Conservation (phyloP, 148 eudicot genomes). For the Vaccinium myrtillus region DNA sequence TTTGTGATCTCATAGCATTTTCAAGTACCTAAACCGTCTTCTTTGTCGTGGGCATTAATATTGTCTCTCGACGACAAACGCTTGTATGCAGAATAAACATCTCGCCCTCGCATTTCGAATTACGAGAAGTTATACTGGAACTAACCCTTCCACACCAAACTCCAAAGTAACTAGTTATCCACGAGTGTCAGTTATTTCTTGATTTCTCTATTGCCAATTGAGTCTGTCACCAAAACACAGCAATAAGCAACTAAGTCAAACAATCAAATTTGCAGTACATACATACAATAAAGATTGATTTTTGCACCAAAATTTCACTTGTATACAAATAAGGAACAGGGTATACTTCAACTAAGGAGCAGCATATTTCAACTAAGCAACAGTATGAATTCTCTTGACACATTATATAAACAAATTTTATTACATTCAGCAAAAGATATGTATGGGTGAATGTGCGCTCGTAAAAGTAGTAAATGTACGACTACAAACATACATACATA, state of each 20-base stretch:
- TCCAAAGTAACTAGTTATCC: constrained; percentile 13
- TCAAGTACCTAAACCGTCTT: constrained; percentile 37
- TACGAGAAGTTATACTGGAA: background rate
- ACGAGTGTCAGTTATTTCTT: constrained; percentile 1
- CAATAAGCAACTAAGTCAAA: background rate
- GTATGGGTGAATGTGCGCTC: no score
- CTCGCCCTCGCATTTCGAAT: constrained; percentile 55
- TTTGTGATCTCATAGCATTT: background rate
- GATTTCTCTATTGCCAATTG: background rate
- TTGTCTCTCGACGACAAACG: constrained; percentile 58
- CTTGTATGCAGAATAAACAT: constrained; percentile 49
- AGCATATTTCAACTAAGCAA: background rate
- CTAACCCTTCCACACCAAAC: constrained; percentile 17
- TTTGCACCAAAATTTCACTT: background rate
- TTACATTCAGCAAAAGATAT: background rate
- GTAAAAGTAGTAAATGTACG: no score
- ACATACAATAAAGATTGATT: background rate
- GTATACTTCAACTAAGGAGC: no score
- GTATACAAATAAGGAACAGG: background rate
- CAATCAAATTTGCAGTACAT: background rate
- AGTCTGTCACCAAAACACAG: background rate
- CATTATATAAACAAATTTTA: background rate
- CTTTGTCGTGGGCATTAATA: constrained; percentile 31
- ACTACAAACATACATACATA: no score
- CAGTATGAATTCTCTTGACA: background rate